These are phyloP conservation scores for Rhodotorula mucilaginosa DNA, from an alignment of 1,284 basidiomycete genomes.

Conservation along the genomic window DNA sequence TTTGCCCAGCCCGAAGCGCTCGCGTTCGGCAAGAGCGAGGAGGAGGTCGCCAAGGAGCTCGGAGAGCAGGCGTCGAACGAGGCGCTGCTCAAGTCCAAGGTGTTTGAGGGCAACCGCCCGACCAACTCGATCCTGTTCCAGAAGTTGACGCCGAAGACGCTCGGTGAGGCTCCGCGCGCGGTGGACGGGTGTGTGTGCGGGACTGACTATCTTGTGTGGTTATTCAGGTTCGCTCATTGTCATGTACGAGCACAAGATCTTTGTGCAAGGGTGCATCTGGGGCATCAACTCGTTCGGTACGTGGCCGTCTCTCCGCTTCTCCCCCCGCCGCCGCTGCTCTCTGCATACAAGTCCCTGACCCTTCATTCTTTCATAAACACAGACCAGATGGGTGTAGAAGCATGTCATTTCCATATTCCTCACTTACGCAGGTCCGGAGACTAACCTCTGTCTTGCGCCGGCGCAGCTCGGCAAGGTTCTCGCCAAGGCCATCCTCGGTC, in stretches of 20 bases:
- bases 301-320: conserved; percentile 37
- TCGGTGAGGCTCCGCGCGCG: conserved; percentile 57
- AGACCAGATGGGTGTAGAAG: conserved; percentile 95
- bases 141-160: conserved; percentile 80
- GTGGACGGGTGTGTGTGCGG: not conserved
- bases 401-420: conserved; percentile 54
- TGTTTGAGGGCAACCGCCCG: conserved; percentile 95
- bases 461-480: conserved; percentile 93
- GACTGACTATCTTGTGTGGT: conserved; percentile 7
- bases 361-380: not conserved
- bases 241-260: conserved; percentile 99
- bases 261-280: conserved; percentile 95
- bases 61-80: conserved; percentile 67
- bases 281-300: conserved; percentile 94
- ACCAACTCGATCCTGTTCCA: conserved; percentile 97
- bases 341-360: not conserved
- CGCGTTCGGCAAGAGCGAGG: conserved; percentile 95
- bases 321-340: not conserved
- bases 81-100: conserved; percentile 90
- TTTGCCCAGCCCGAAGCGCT: conserved; percentile 79
- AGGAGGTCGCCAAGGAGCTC: conserved; percentile 77
- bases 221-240: conserved; percentile 68
- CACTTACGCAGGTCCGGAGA: conserved; percentile 49
- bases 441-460: conserved; percentile 49
- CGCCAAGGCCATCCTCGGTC: conserved; percentile 89